A percentile compares a stretch with the other conserved stretches of the same genome.
Conservation (phyloP, 208 protist genomes). For the Histomonas meleagridis region DNA sequence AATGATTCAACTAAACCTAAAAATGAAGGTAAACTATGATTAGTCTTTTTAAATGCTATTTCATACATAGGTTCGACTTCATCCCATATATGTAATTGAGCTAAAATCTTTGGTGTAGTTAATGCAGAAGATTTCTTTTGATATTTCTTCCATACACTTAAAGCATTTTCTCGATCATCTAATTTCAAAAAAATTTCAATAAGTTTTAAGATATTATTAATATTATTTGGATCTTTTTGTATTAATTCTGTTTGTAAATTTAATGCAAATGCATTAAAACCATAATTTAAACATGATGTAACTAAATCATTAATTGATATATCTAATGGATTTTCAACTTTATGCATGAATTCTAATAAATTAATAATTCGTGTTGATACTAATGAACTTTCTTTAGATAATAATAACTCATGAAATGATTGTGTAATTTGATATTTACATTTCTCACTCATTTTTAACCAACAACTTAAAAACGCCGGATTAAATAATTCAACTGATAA, state of each 20-base stretch:
- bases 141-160: neutral
- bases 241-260: neutral
- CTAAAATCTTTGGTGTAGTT: neutral
- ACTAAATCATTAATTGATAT: neutral
- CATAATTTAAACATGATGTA: neutral
- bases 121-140: neutral
- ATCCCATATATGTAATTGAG: neutral
- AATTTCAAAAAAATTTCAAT: conserved; percentile 5
- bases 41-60: neutral
- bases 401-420: neutral
- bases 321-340: neutral
- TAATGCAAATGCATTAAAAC: neutral
- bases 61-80: neutral
- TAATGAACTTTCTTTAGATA: neutral
- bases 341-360: neutral
- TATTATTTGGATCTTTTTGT: neutral
- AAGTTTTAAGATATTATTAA: neutral
- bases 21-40: neutral
- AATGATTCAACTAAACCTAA: neutral
- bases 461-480: neutral
- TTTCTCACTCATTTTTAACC: neutral
- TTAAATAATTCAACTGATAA: neutral
- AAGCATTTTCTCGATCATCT: neutral
- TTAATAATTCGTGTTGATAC: neutral
- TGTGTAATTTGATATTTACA: neutral